Evolutionary conservation across 2,329 filamentous ascomycete species (phyloP), one percentile per base, ranked within the genome.

Genomic region (Stenocarpella maydis): DNA sequence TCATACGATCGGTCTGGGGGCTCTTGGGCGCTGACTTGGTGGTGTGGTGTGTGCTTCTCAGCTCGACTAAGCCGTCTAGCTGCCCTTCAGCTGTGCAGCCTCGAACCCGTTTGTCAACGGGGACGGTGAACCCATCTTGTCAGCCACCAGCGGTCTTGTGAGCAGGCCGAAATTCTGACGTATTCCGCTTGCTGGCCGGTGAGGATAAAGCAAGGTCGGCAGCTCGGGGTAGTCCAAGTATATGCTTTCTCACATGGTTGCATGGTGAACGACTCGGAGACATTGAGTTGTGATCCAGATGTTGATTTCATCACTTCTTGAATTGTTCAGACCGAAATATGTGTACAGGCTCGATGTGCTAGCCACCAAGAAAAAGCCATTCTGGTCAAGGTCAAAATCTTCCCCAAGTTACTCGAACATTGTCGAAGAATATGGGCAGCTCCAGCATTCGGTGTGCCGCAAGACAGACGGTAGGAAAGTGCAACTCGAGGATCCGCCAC

Each of bases 21-120:
- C 41, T 21, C 41, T 34, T 61, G 47, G 58, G 26, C 28, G 41
- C 58, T 61, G 26, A 61, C 58, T 61, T 24, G 58, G 58, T 61
- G 41, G 58, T 61, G 34, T 12, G 34, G 5, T 37, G 34, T 37
- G 34, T 37, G 41, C 58, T 61, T 24, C 55, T 61, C 47, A 34
- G 41, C 26, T 61, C 26, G 58, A 47, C 41, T 47, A 34, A 61
- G 43, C 28, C 21, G 17, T 37, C 2, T 45, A n/a, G 26, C 28
- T 28, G 19, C n/a, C 10, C 28, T 61, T 61, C 58, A 61, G 58
- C 58, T 19, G 26, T 49, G 47, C 24, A 12, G 24, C 28, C 58
- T 21, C 5, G 10, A 61, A 37, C 28, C 41, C 26, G 47, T 47
- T 61, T 24, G 26, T 17, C 19, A 14, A 7, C 1, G 26, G 8